A percentile compares a stretch with the other conserved stretches of the same genome.
Conservation (phyloP, 169 alveolate genomes). For the Eimeria mitis region DNA sequence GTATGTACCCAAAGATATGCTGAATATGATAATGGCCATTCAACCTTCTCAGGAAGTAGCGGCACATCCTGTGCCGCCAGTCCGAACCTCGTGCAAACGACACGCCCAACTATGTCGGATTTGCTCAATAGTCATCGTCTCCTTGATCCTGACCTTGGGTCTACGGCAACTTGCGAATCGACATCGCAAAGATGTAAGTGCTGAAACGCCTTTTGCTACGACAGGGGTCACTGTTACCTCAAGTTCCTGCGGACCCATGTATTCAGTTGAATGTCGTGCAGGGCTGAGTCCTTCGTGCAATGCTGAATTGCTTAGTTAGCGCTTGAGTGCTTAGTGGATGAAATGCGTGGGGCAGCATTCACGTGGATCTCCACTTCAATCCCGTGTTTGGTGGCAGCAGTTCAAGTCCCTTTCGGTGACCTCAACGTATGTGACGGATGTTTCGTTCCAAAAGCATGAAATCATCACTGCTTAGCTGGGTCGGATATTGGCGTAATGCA, state of each 20-base stretch:
- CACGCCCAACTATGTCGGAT: not conserved
- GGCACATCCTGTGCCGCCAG: not conserved
- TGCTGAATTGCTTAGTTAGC: not conserved
- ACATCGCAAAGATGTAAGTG: not conserved
- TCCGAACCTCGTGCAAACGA: not conserved
- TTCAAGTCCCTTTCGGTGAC: not conserved
- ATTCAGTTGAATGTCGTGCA: not conserved
- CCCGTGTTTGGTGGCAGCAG: not conserved
- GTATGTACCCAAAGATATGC: not conserved
- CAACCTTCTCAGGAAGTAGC: too few relatives aligned
- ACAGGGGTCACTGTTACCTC: not conserved
- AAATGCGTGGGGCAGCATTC: not conserved
- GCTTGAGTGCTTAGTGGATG: not conserved
- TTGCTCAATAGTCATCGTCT: not conserved
- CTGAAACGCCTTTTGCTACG: not conserved
- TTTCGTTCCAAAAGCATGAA: not conserved
- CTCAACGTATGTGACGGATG: not conserved
- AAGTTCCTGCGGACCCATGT: not conserved
- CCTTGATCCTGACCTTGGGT: not conserved
- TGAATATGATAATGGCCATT: not conserved
- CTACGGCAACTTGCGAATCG: not conserved
- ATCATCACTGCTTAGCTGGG: not conserved
- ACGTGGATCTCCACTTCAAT: not conserved
- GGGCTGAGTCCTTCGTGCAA: not conserved
- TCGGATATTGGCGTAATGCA: not conserved